Percentiles rank a stretch among this genome's conserved stretches.
Evolutionary conservation across 202 grass and related monocot genomes (phyloP).

Genomic region (Panicum hallii): DNA sequence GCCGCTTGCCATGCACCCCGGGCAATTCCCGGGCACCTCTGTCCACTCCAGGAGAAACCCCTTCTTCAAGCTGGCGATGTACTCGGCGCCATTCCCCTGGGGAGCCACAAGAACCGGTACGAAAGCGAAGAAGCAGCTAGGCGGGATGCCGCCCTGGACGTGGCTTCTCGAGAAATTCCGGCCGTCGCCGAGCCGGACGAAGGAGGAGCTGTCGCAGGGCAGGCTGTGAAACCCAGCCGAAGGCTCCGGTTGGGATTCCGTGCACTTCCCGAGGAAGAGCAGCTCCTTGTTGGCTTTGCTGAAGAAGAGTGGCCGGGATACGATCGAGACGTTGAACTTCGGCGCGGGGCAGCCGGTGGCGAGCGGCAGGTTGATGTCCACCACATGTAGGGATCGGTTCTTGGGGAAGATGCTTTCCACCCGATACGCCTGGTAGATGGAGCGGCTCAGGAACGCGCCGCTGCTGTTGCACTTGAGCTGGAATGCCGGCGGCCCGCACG

Average conservation of each 20-base stretch:
- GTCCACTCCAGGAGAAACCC: constrained; percentile 60
- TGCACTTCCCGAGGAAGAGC: constrained; percentile 43
- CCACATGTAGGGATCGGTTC: constrained; percentile 15
- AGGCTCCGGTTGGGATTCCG: rapidly evolving
- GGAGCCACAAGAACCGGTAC: constrained; percentile 10
- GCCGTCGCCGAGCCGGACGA: background rate
- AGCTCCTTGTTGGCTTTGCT: constrained; percentile 39
- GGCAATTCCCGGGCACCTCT: background rate
- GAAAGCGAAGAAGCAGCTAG: background rate
- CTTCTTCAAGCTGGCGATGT: background rate
- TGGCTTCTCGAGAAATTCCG: background rate
- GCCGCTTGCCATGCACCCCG: constrained; percentile 42
- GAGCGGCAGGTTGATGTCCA: constrained; percentile 33
- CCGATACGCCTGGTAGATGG: background rate
- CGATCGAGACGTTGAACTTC: constrained; percentile 13
- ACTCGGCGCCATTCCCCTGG: background rate
- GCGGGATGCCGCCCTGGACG: background rate
- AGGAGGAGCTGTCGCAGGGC: background rate
- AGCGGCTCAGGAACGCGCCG: background rate
- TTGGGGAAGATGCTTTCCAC: background rate
- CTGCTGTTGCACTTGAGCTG: constrained; percentile 43
- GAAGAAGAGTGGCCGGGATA: background rate
- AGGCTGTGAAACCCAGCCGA: background rate
- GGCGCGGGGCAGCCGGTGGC: constrained; percentile 30
- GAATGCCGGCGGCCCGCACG: constrained; percentile 45